Evolutionary conservation across 768 basidiomycete species (phyloP).

Genomic region (Tulasnella sp.): DNA sequence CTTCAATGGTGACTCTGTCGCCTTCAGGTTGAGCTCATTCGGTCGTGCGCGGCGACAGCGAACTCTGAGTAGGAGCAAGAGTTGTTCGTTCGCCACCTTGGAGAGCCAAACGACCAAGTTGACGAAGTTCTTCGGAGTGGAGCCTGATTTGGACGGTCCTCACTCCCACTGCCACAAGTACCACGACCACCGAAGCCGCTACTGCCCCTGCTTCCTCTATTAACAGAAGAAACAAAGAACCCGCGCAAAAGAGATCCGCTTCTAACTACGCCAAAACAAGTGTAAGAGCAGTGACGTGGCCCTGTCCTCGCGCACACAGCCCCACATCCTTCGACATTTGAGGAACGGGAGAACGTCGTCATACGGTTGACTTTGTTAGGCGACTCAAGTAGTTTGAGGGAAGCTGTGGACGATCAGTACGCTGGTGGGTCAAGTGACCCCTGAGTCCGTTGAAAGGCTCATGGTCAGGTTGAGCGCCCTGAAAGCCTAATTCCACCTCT

Average conservation of each 20-base stretch:
- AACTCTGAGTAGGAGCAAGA: background rate
- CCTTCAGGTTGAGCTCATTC: too few relatives aligned
- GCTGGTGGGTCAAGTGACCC: background rate
- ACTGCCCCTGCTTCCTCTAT: background rate
- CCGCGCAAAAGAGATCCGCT: too few relatives aligned
- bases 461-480: background rate
- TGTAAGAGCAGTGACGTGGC: too few relatives aligned
- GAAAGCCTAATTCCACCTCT: background rate
- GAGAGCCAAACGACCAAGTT: slow-evolving; percentile 14
- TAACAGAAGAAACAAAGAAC: too few relatives aligned
- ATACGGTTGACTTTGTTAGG: too few relatives aligned
- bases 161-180: background rate
- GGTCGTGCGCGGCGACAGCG: background rate
- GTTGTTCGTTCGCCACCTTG: background rate
- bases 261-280: too few relatives aligned
- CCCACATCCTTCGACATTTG: too few relatives aligned
- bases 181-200: background rate
- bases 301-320: too few relatives aligned
- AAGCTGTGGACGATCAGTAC: background rate
- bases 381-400: background rate
- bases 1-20: too few relatives aligned
- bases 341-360: too few relatives aligned
- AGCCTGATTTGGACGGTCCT: slow-evolving; percentile 19
- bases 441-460: background rate
- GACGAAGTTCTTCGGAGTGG: slow-evolving; percentile 17